Evolutionary conservation across 1,284 basidiomycete species (phyloP).

Genomic region (Sphaerobolus stellatus): DNA sequence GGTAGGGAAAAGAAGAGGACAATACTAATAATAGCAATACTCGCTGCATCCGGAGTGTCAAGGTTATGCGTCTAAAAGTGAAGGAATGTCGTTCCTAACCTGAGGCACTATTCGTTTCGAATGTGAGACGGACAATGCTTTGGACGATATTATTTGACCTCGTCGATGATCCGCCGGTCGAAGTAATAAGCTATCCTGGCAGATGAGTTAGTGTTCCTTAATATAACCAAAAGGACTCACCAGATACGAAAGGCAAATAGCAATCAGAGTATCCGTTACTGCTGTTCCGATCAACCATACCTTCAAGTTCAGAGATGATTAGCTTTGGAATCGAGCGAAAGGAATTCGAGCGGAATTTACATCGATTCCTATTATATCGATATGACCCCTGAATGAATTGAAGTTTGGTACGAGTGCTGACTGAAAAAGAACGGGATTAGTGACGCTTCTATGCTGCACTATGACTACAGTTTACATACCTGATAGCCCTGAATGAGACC

Average conservation of each 20-base stretch:
- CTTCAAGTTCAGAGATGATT: not conserved
- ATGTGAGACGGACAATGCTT: not conserved
- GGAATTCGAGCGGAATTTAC: not conserved
- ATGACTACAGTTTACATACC: not conserved
- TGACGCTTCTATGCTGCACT: not conserved
- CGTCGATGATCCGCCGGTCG: too few relatives aligned
- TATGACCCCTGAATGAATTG: not conserved
- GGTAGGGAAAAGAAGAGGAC: not conserved
- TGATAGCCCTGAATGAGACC: not conserved
- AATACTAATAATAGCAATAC: not conserved
- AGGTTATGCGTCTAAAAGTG: not conserved
- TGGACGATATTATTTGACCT: not conserved
- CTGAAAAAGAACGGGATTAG: not conserved
- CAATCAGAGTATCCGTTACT: not conserved
- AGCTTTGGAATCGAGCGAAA: not conserved
- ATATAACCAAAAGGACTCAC: not conserved
- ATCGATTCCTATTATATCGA: not conserved
- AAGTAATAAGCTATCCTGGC: too few relatives aligned
- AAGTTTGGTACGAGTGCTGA: not conserved
- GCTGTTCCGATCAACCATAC: not conserved
- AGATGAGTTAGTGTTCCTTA: too few relatives aligned
- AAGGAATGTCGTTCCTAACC: not conserved
- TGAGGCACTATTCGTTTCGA: not conserved
- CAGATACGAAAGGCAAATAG: not conserved
- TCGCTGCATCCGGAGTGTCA: not conserved